These are phyloP conservation scores for Saccharomycopsis capsularis DNA, from an alignment of 805 yeast species.

Conservation along the genomic window DNA sequence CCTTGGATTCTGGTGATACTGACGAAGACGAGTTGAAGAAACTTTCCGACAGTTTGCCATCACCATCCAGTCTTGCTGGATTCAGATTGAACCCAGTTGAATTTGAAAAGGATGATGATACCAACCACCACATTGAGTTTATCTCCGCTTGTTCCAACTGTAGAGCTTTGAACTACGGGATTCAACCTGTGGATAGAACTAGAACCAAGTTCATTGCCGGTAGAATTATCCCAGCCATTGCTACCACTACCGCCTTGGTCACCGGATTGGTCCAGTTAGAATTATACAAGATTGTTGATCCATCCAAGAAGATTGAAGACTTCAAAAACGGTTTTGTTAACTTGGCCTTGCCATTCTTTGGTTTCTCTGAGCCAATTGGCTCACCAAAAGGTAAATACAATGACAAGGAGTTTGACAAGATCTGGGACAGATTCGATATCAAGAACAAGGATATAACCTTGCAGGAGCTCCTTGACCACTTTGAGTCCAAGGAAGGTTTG, in stretches of 20 bases:
- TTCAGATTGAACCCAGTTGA: slow-evolving; percentile 84
- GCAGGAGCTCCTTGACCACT: slow-evolving; percentile 63
- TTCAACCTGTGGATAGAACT: slow-evolving; percentile 80
- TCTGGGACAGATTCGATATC: slow-evolving; percentile 92
- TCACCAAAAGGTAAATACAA: slow-evolving; percentile 81
- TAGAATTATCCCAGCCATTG: slow-evolving; percentile 96
- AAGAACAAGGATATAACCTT: slow-evolving; percentile 65
- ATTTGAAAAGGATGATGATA: slow-evolving; percentile 96
- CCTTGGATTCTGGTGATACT: slow-evolving; percentile 49
- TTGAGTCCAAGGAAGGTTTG: slow-evolving; percentile 75
- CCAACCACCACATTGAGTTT: slow-evolving; percentile 94
- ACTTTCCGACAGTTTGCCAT: slow-evolving; percentile 75
- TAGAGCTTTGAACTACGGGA: slow-evolving; percentile 86
- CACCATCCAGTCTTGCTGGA: slow-evolving; percentile 83
- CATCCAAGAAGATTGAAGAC: slow-evolving; percentile 66
- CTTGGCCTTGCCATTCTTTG: slow-evolving; percentile 91
- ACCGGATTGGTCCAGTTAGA: slow-evolving; percentile 93
- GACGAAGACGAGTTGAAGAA: slow-evolving; percentile 61
- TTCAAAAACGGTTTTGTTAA: slow-evolving; percentile 90
- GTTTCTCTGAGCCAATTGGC: slow-evolving; percentile 91
- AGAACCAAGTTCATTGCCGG: slow-evolving; percentile 98
- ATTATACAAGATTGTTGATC: slow-evolving; percentile 80
- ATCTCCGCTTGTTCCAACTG: slow-evolving; percentile 94
- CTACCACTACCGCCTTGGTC: slow-evolving; percentile 97
- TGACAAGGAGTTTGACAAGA: slow-evolving; percentile 69